These are phyloP conservation scores for Penicillium sp. DNA, from an alignment of 2,329 filamentous ascomycete species.

Conservation along the genomic window DNA sequence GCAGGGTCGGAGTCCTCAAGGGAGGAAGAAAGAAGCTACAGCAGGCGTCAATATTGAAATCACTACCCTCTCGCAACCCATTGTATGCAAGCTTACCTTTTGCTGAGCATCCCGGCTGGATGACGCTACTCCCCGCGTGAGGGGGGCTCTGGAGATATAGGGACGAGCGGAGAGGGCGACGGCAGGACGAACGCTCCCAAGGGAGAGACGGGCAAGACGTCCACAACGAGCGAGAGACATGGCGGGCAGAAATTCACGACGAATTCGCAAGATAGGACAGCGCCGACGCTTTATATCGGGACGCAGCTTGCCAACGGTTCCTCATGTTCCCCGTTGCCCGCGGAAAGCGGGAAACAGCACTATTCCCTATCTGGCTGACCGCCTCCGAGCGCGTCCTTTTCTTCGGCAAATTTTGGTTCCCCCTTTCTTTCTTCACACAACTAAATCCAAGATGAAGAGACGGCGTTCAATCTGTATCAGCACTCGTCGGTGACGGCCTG, in stretches of 20 bases:
- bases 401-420: conserved; percentile 12
- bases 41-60: conserved; percentile 8
- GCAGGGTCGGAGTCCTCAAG: conserved; percentile 82
- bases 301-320: conserved; percentile 11
- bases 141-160: conserved; percentile 24
- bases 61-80: not conserved
- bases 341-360: conserved; percentile 33
- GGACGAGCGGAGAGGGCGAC: conserved; percentile 21
- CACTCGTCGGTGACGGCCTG: conserved; percentile 33
- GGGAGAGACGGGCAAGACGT: conserved; percentile 33
- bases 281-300: conserved; percentile 19
- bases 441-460: conserved; percentile 44
- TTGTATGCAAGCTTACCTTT: conserved; percentile 30
- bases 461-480: conserved; percentile 34
- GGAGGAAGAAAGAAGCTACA: conserved; percentile 72
- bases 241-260: conserved; percentile 14
- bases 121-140: conserved; percentile 41
- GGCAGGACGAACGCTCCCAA: conserved; percentile 25
- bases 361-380: conserved; percentile 23
- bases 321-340: conserved; percentile 34
- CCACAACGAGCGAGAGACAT: conserved; percentile 41
- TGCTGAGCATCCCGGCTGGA: conserved; percentile 43
- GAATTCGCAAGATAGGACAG: conserved; percentile 22
- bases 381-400: conserved; percentile 26
- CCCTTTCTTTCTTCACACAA: conserved; percentile 38